Base-by-base conservation (phyloP, 371 early-diverging fungal species). In the Nematocida major region DNA sequence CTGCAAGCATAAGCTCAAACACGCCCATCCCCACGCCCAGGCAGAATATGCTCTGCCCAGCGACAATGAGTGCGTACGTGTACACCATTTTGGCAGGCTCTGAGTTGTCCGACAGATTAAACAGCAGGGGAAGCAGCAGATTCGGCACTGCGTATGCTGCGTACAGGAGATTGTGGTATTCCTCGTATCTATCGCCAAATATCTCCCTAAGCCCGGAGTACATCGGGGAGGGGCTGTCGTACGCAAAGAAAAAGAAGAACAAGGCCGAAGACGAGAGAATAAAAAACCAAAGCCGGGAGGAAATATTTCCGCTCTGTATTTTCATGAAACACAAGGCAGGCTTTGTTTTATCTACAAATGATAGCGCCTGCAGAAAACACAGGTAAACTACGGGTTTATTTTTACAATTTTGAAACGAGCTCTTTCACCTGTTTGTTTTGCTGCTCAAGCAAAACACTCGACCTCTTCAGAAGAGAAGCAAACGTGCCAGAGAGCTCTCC, bases 71-170 rank as follows among this genome's bases (percentile, higher is more conserved):
- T 2, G 80, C 49, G n/a, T 86, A 84, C 39, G 89, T 84, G 1
- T 83, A 49, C 39, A 86, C 34, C 9, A 88, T 80, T 53, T 87
- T 81, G 36, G 51, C 48, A 24, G 77, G 13, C 85, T 78, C 5
- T 84, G 79, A 22, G 65, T 88, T 87, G 5, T 85, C 78, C 4
- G 86, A 80, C 28, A 83, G 78, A 18, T 89, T 88, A 36, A 88
- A 88, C 4, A 89, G 18, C 22, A 89, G 82, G 0, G 91, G 90
- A 11, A 88, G 83, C 67, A 90, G 79, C 32, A 89, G 87, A 80
- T 90, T 90, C 15, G 91, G 91, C 0, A 90, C 66, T 4, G 88
- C 85, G 79, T 89, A 89, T 20, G 87, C 85, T 0, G 88, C 85
- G 77, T 89, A 91, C 30, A 90, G 84, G 15, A 88, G 78, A 80